phyloP scores from a whole-genome alignment of 2,329 filamentous ascomycete species.

The Stagonosporopsis tanaceti region DNA sequence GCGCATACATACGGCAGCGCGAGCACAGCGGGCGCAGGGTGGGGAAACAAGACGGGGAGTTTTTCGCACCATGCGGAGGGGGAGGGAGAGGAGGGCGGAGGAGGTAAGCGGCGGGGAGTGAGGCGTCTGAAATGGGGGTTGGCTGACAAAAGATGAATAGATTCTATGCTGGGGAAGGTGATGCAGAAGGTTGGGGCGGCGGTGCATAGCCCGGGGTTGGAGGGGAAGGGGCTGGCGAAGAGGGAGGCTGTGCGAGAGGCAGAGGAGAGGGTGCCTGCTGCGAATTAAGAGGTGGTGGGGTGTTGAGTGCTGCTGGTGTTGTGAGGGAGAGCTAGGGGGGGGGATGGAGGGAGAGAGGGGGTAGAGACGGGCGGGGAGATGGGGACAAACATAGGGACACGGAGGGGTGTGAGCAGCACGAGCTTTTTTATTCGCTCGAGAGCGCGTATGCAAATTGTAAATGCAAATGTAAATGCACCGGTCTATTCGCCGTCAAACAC shows the following conservation, averaged over 20 bases:
- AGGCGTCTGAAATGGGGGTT: background rate
- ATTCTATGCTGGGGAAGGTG: slow-evolving; percentile 64
- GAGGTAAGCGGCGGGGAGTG: background rate
- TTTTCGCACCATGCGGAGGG: slow-evolving; percentile 16
- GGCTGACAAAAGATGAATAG: slow-evolving; percentile 27
- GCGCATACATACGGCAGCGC: slow-evolving; percentile 41
- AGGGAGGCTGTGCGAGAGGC: slow-evolving; percentile 46
- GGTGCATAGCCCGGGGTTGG: slow-evolving; percentile 58
- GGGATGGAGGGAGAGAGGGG: background rate
- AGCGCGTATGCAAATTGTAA: background rate
- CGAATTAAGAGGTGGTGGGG: background rate
- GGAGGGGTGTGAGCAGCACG: background rate
- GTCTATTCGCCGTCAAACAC: background rate
- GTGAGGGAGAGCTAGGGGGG: too few species aligned
- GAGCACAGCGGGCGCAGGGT: slow-evolving; percentile 47
- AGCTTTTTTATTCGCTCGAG: background rate
- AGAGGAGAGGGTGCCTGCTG: background rate
- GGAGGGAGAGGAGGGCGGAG: background rate
- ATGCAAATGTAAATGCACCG: background rate
- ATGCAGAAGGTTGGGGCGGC: slow-evolving; percentile 65
- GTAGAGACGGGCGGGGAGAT: too few species aligned
- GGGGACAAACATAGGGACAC: background rate
- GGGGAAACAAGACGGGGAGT: slow-evolving; percentile 50
- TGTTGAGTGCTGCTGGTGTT: background rate
- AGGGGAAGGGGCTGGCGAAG: slow-evolving; percentile 61